Conservation (phyloP, 768 basidiomycete genomes). For the Termitomyces sp. region DNA sequence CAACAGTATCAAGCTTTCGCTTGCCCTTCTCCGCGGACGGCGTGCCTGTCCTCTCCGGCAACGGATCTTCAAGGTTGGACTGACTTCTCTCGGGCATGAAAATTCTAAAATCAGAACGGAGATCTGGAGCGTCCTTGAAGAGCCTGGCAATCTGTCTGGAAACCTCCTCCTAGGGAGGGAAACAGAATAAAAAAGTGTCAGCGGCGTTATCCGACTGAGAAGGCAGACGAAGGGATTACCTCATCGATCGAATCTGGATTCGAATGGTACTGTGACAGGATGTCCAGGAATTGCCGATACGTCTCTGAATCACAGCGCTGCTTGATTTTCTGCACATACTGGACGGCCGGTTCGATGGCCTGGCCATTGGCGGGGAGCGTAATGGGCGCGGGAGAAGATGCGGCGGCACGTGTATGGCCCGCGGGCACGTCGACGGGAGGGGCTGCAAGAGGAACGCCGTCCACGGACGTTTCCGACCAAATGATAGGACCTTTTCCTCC, state of each 20-base stretch:
- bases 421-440: not conserved
- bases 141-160: slow-evolving; percentile 61
- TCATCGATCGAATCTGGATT: slow-evolving; percentile 58
- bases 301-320: slow-evolving; percentile 88
- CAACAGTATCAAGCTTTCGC: slow-evolving; percentile 32
- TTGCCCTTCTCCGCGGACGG: slow-evolving; percentile 35
- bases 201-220: slow-evolving; percentile 9
- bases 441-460: slow-evolving; percentile 11
- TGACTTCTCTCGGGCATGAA: slow-evolving; percentile 67
- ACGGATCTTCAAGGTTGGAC: slow-evolving; percentile 40
- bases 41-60: slow-evolving; percentile 27
- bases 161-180: slow-evolving; percentile 50
- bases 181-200: slow-evolving; percentile 3
- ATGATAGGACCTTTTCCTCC: slow-evolving; percentile 32
- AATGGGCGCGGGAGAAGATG: slow-evolving; percentile 29
- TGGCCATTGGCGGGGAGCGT: slow-evolving; percentile 32
- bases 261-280: slow-evolving; percentile 61
- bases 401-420: slow-evolving; percentile 5
- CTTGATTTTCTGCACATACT: slow-evolving; percentile 97
- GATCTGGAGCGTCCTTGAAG: slow-evolving; percentile 73
- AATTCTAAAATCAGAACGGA: slow-evolving; percentile 67
- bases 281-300: slow-evolving; percentile 74
- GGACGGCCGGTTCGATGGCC: slow-evolving; percentile 74
- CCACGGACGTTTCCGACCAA: slow-evolving; percentile 27
- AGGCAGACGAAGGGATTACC: slow-evolving; percentile 25